Evolutionary conservation across 1,284 basidiomycete genomes (phyloP).

Genomic region (Mycosarcoma maydis): DNA sequence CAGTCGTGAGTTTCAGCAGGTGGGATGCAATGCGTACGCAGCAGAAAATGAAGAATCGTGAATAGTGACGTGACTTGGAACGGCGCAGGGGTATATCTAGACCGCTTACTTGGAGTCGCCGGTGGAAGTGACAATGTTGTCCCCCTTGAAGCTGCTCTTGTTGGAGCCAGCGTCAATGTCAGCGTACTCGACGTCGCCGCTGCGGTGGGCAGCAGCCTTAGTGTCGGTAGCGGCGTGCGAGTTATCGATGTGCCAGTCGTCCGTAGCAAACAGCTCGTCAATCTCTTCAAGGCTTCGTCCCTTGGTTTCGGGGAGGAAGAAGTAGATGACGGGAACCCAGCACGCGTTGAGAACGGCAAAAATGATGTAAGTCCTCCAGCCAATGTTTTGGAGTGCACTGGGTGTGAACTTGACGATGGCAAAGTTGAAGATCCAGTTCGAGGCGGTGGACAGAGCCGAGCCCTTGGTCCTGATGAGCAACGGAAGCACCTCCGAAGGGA

Average conservation of each 20-base stretch:
- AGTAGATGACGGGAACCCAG: conserved; percentile 65
- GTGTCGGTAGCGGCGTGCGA: conserved; percentile 24
- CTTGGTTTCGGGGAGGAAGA: conserved; percentile 67
- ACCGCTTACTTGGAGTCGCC: conserved; percentile 8
- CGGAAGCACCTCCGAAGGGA: conserved; percentile 66
- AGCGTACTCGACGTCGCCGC: conserved; percentile 30
- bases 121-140: conserved; percentile 16
- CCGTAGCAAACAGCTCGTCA: conserved; percentile 60
- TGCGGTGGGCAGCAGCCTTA: conserved; percentile 26
- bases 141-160: conserved; percentile 29
- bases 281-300: conserved; percentile 63
- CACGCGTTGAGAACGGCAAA: conserved; percentile 65
- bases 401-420: conserved; percentile 75
- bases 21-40: too few species aligned
- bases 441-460: conserved; percentile 64
- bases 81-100: not conserved
- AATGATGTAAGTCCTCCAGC: conserved; percentile 56
- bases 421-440: conserved; percentile 66
- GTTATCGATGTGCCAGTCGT: conserved; percentile 39
- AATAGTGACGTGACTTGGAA: not conserved
- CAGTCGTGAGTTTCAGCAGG: too few species aligned
- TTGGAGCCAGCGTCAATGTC: conserved; percentile 20
- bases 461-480: conserved; percentile 67
- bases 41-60: too few species aligned
- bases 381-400: conserved; percentile 71